Conservation (phyloP, 108 stramenopile genomes). For the Stephanodiscus triporus region DNA sequence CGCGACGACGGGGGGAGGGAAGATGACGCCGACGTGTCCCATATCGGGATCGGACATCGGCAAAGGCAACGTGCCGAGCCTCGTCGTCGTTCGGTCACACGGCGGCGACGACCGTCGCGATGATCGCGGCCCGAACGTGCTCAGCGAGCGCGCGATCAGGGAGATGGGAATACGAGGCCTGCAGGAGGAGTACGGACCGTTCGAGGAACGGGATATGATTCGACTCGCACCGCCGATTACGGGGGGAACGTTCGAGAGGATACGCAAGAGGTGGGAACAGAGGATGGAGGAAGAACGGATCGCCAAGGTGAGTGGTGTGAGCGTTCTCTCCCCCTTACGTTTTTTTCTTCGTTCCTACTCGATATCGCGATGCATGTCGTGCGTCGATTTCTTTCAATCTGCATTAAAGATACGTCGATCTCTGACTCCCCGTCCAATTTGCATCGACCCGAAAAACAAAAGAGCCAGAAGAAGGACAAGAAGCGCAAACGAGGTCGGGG, state of each 20-base stretch:
- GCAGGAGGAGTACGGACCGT: conserved; percentile 72
- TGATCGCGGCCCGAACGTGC: conserved; percentile 55
- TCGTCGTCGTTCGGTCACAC: conserved; percentile 53
- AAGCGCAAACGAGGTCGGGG: too few relatives aligned
- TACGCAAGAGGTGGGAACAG: conserved; percentile 43
- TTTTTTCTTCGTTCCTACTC: too few relatives aligned
- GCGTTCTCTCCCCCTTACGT: too few relatives aligned
- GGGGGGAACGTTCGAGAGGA: conserved; percentile 46
- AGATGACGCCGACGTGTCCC: conserved; percentile 56
- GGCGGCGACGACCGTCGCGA: conserved; percentile 31
- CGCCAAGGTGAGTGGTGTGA: conserved; percentile 33
- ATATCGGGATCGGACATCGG: conserved; percentile 67
- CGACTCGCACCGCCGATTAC: conserved; percentile 66
- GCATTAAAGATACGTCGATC: too few relatives aligned
- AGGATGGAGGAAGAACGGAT: conserved; percentile 45
- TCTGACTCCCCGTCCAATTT: too few relatives aligned
- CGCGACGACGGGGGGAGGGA: background rate
- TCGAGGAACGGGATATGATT: conserved; percentile 61
- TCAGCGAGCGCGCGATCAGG: conserved; percentile 69
- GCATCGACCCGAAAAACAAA: too few relatives aligned
- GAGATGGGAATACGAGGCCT: conserved; percentile 65
- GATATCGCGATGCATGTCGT: too few relatives aligned
- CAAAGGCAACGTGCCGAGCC: conserved; percentile 61
- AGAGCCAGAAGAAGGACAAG: too few relatives aligned
- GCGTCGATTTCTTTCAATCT: too few relatives aligned